A percentile compares a stretch with the other conserved stretches of the same genome.
Evolutionary conservation across 352 stramenopile species (phyloP).

Genomic region (Peronospora destructor): DNA sequence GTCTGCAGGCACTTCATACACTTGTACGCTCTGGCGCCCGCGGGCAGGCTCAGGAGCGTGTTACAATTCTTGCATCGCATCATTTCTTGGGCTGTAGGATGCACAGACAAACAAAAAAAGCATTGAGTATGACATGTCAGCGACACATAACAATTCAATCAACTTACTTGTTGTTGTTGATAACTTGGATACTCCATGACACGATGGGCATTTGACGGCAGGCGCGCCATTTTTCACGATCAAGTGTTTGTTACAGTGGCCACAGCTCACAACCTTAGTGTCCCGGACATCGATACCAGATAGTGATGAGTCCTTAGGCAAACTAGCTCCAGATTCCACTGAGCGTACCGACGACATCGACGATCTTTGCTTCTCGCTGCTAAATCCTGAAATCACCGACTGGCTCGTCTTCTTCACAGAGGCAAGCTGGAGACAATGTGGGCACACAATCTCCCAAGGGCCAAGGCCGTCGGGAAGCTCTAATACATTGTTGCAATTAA

Average conservation of each 20-base stretch:
- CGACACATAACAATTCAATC: not conserved
- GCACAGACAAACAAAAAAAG: constrained; percentile 9
- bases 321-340: constrained; percentile 30
- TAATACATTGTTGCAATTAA: constrained; percentile 51
- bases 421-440: constrained; percentile 55
- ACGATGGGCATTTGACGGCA: constrained; percentile 76
- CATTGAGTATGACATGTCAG: constrained; percentile 11
- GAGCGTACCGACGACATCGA: constrained; percentile 27
- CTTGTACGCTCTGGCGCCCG: constrained; percentile 81
- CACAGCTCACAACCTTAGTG: constrained; percentile 81
- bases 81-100: constrained; percentile 64
- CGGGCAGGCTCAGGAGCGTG: constrained; percentile 73
- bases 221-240: constrained; percentile 74
- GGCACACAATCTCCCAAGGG: constrained; percentile 52
- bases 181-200: constrained; percentile 73
- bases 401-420: constrained; percentile 37
- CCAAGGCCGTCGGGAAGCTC: constrained; percentile 40
- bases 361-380: constrained; percentile 22
- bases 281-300: constrained; percentile 60
- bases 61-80: constrained; percentile 86
- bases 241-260: constrained; percentile 78
- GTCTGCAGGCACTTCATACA: constrained; percentile 86
- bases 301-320: constrained; percentile 25
- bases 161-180: constrained; percentile 78
- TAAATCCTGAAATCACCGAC: constrained; percentile 22